Evolutionary conservation across 306 rosid genomes (phyloP).

Genomic region (Senna tora): DNA sequence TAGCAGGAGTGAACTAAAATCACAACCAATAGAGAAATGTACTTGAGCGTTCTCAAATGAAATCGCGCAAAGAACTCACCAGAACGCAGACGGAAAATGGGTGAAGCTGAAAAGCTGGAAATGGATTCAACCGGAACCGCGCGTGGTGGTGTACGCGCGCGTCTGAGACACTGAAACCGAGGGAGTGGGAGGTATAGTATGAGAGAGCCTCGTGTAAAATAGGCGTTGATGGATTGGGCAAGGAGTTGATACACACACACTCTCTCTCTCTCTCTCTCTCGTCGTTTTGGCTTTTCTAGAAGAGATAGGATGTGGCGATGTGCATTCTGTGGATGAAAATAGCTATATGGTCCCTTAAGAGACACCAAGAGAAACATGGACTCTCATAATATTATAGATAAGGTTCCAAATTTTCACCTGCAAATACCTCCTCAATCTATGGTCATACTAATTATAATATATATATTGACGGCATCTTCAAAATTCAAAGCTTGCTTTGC

Average conservation of each 20-base stretch:
- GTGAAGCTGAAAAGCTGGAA: slow-evolving; percentile 3
- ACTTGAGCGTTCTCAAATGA: neutral
- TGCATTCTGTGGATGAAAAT: slow-evolving; percentile 4
- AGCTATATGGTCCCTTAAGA: slow-evolving; percentile 10
- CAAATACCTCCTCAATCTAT: neutral
- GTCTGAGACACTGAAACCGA: neutral
- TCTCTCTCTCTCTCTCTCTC: neutral
- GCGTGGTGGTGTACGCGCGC: neutral
- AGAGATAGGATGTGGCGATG: slow-evolving; percentile 4
- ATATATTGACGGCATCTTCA: neutral
- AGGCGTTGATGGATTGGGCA: neutral
- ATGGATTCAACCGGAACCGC: neutral
- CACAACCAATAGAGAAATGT: neutral
- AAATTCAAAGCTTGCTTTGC: neutral
- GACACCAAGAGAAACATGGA: slow-evolving; percentile 7
- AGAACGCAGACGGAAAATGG: slow-evolving; percentile 18
- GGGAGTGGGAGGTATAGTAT: neutral
- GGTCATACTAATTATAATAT: neutral
- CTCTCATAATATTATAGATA: slow-evolving; percentile 2
- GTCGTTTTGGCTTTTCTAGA: neutral
- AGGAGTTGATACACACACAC: no score
- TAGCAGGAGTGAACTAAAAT: no score
- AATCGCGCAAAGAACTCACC: neutral
- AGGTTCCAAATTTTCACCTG: neutral
- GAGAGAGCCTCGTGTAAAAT: slow-evolving; percentile 9